Evolutionary conservation across 1,139 yeast species (phyloP).

Genomic region (Protomyces pachydermus): DNA sequence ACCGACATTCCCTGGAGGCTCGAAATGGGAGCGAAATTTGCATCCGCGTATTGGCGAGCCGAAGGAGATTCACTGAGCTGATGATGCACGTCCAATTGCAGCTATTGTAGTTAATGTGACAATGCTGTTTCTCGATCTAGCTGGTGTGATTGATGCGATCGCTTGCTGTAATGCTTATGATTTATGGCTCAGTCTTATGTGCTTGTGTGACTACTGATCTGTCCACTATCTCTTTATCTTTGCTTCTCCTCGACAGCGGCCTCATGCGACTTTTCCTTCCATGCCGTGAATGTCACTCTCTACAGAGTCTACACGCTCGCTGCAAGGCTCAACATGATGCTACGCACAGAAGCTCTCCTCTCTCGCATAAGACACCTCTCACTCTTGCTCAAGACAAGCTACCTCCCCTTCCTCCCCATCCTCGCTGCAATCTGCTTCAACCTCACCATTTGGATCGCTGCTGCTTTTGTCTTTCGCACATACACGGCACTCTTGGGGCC

Average conservation of each 20-base stretch:
- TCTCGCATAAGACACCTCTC: background rate
- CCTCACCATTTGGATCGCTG: conserved; percentile 21
- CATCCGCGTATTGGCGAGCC: background rate
- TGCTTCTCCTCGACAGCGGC: no score
- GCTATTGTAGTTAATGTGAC: no score
- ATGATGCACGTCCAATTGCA: no score
- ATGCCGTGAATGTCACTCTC: no score
- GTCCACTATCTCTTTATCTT: no score
- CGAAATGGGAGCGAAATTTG: background rate
- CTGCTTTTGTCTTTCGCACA: conserved; percentile 1
- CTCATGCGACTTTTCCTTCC: no score
- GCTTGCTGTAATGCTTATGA: no score
- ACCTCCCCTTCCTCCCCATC: conserved; percentile 19
- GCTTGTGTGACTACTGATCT: no score
- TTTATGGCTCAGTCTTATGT: no score
- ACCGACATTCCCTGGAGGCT: conserved; percentile 22
- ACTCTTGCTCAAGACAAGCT: background rate
- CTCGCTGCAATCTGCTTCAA: conserved; percentile 6
- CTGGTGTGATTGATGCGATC: no score
- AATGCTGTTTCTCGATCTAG: no score
- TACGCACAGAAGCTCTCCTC: background rate
- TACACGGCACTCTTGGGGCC: conserved; percentile 13
- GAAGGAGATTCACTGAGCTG: background rate
- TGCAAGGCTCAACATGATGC: background rate
- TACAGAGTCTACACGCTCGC: no score